These are phyloP conservation scores for Hebeloma cylindrosporum DNA, from an alignment of 768 basidiomycete species.

Conservation along the genomic window DNA sequence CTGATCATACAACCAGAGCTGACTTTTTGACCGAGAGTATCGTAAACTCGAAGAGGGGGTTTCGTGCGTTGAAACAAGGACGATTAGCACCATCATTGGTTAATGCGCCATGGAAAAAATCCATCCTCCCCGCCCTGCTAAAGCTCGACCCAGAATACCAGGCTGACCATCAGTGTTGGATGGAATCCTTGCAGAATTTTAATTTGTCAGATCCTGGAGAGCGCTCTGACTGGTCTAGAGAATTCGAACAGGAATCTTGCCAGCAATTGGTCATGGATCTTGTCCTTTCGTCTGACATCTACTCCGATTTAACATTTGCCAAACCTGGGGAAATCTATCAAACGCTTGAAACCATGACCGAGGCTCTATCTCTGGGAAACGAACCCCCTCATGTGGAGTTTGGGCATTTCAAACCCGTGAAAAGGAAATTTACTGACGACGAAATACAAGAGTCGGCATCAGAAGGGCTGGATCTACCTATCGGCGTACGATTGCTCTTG, in stretches of 20 bases:
- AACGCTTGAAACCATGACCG: constrained; percentile 56
- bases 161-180: constrained; percentile 32
- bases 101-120: constrained; percentile 53
- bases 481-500: constrained; percentile 62
- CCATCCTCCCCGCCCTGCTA: constrained; percentile 46
- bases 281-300: constrained; percentile 56
- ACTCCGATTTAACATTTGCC: constrained; percentile 44
- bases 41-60: constrained; percentile 53
- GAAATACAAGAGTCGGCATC: constrained; percentile 10
- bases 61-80: constrained; percentile 50
- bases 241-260: constrained; percentile 52
- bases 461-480: constrained; percentile 30
- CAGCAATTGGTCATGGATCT: constrained; percentile 68
- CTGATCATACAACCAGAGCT: constrained; percentile 40
- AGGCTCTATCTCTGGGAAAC: constrained; percentile 54
- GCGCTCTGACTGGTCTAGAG: constrained; percentile 39
- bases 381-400: constrained; percentile 62
- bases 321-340: constrained; percentile 25
- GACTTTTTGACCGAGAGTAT: constrained; percentile 58
- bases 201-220: constrained; percentile 40
- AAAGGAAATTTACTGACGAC: constrained; percentile 26
- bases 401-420: constrained; percentile 57
- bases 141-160: constrained; percentile 40
- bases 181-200: constrained; percentile 42
- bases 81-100: constrained; percentile 41